Conservation (phyloP, 2,329 filamentous ascomycete species). For the Fusarium praegraminearum region DNA sequence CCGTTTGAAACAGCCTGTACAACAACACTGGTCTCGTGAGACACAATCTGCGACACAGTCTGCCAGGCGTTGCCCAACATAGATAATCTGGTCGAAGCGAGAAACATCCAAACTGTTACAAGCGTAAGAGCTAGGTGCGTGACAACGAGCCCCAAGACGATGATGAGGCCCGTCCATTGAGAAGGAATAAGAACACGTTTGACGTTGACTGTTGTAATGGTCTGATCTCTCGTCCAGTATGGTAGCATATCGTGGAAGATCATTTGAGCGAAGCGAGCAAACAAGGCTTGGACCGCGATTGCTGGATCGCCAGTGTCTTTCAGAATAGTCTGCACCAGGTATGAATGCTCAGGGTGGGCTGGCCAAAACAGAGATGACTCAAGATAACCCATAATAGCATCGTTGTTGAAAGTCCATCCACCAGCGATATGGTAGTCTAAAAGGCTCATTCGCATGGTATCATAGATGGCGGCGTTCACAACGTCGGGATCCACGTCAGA, state of each 20-base stretch:
- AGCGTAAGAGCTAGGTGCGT: neutral
- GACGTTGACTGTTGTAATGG: neutral
- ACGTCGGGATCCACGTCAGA: neutral
- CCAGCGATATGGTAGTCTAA: neutral
- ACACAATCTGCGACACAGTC: constrained; percentile 21
- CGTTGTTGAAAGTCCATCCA: neutral
- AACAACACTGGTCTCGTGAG: constrained; percentile 1
- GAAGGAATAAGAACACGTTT: neutral
- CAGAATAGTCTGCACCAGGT: constrained; percentile 13
- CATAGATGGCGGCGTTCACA: neutral
- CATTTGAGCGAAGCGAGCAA: constrained; percentile 26
- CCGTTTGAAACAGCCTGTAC: constrained; percentile 2
- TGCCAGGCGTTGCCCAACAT: constrained; percentile 21
- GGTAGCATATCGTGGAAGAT: constrained; percentile 11
- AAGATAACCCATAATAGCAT: neutral
- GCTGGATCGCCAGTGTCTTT: constrained; percentile 19
- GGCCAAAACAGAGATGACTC: neutral
- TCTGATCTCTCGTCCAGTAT: neutral
- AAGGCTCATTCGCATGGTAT: neutral
- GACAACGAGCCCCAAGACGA: rapidly evolving
- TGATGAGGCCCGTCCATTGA: neutral
- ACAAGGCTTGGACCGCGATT: neutral
- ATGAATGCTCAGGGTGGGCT: constrained; percentile 11
- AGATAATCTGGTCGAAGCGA: neutral
- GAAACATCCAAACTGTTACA: constrained; percentile 3